Base-by-base conservation (phyloP, 257 asterid genomes). In the Mentha longifolia region DNA sequence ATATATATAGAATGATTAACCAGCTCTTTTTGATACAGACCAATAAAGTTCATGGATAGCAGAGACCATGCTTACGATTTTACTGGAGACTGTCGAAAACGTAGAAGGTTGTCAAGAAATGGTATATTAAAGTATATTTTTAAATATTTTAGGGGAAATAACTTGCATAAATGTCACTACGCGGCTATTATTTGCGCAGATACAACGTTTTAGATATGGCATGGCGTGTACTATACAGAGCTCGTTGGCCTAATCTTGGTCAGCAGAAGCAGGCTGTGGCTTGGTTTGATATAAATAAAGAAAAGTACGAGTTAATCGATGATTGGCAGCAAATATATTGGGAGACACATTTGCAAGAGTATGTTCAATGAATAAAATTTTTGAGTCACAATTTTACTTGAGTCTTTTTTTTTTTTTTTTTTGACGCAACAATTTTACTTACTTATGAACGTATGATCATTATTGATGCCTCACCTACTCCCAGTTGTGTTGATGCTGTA, bases 321-420 rank as follows among this genome's bases (percentile, higher is more conserved):
- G 95, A 88, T 71, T 92, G 97, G 97, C 89, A 73, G 72, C 92
- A 87, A 75, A 76, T 76, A 77, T 92, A 92, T 80, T 92, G 96
- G 98, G 92, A 90, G 85, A 69, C 85, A 63, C 97, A 92, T 85
- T 78, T 90, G 71, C 98, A 92, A 81, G 88, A 80, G 97, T 92
- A 86, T 75, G 75, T 46, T 52, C 33, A 54, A 49, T 75, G 41
- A 57, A 57, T 67, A 19, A 60, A 68, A 47, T n/a, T 67, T n/a
- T n/a, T n/a, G n/a, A n/a, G n/a, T n/a, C 65, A n/a, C 25, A 17
- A 73, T 76, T 47, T 68, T 50, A 35, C 72, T n/a, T n/a, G n/a
- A n/a, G n/a, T n/a, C n/a, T n/a, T n/a, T n/a, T n/a, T n/a, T n/a
- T n/a, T n/a, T n/a, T n/a, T n/a, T n/a, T n/a, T n/a, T n/a, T n/a